These are phyloP conservation scores for Fusarium falciforme DNA, from an alignment of 2,329 filamentous ascomycete species.

Conservation along the genomic window DNA sequence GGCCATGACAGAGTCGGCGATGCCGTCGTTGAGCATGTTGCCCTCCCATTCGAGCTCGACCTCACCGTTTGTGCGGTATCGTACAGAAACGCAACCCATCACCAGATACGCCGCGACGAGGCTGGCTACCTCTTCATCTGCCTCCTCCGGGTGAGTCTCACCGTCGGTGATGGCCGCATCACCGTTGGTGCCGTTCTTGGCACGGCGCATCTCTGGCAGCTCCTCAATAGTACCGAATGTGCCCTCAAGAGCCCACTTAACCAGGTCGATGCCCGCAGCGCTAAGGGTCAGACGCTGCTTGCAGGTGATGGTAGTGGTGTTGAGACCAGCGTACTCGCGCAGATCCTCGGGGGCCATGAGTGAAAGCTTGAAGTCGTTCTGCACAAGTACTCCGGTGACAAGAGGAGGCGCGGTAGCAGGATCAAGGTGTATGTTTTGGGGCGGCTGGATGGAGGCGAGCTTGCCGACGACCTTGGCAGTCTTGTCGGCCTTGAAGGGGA, in stretches of 20 bases:
- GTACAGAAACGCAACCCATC: conserved; percentile 92
- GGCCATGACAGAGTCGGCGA: conserved; percentile 96
- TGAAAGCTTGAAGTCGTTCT: conserved; percentile 97
- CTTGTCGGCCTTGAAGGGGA: conserved; percentile 96
- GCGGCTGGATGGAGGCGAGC: conserved; percentile 83
- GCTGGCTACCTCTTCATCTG: conserved; percentile 72
- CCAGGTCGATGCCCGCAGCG: conserved; percentile 89
- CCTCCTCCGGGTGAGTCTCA: conserved; percentile 60
- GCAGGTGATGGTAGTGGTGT: conserved; percentile 93
- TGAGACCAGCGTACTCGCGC: conserved; percentile 95
- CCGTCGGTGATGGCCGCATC: conserved; percentile 52
- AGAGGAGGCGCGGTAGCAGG: conserved; percentile 58
- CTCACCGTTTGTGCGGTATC: conserved; percentile 80
- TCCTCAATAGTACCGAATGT: conserved; percentile 91
- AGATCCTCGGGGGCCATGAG: conserved; percentile 97
- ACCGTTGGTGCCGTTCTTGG: conserved; percentile 49
- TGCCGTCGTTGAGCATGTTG: conserved; percentile 96
- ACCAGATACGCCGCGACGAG: conserved; percentile 72
- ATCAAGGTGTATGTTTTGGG: conserved; percentile 51
- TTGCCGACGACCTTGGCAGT: conserved; percentile 96
- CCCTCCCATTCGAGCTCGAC: conserved; percentile 97
- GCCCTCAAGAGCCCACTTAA: conserved; percentile 93
- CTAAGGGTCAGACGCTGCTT: conserved; percentile 89
- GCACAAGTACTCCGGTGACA: conserved; percentile 90
- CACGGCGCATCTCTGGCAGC: conserved; percentile 65